Conservation (phyloP, 2,329 filamentous ascomycete genomes). For the Sporothrix brasiliensis region DNA sequence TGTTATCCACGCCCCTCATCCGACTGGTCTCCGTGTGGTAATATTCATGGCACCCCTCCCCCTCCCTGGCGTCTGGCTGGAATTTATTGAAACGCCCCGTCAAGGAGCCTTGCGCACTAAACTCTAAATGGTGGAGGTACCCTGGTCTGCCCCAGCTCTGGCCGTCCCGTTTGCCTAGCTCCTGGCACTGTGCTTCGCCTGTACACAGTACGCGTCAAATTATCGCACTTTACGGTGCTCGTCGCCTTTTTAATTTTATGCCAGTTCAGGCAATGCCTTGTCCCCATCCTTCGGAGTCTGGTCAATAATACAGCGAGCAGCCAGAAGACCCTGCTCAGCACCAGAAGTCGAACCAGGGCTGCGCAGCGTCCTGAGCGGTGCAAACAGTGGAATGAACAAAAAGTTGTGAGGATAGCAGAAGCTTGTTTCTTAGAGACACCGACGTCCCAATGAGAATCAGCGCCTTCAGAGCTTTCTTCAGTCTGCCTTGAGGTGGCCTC, state of each 20-base stretch:
- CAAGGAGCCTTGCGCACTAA: conserved; percentile 17
- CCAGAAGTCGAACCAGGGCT: background rate
- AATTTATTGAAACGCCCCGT: conserved; percentile 3
- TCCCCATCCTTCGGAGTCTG: background rate
- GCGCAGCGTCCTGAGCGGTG: background rate
- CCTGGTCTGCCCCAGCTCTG: conserved; percentile 23
- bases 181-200: conserved; percentile 19
- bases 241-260: conserved; percentile 7
- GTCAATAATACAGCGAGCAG: no score
- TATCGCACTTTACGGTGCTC: conserved; percentile 8
- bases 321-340: no score
- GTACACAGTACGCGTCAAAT: conserved; percentile 14
- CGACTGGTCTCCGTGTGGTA: background rate
- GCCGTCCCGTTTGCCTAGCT: conserved; percentile 28
- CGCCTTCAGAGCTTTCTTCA: background rate
- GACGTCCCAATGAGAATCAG: conserved; percentile 1
- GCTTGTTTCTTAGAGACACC: conserved; percentile 6
- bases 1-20: background rate
- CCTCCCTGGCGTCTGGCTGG: background rate
- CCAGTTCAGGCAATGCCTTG: background rate
- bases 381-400: background rate
- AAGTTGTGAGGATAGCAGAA: background rate
- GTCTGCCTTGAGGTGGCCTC: conserved; percentile 9
- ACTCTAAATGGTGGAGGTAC: conserved; percentile 23
- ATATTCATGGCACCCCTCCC: background rate